Evolutionary conservation across 2,329 filamentous ascomycete genomes (phyloP), one percentile per base, ranked within the genome.

Genomic region (Simplicillium sp.): DNA sequence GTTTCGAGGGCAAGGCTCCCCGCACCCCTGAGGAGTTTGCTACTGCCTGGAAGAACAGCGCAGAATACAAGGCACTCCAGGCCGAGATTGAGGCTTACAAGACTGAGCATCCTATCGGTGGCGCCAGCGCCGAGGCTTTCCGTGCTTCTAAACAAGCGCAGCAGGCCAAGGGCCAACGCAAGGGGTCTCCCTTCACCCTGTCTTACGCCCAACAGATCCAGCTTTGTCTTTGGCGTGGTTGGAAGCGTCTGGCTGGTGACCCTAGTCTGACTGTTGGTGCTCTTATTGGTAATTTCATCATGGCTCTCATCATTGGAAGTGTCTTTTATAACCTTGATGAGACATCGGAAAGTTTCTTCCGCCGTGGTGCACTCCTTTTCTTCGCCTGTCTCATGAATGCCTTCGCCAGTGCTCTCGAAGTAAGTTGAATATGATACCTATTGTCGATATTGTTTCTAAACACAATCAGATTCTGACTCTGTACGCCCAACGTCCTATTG

Each of bases 321-420:
- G 81, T 94, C 49, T 94, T 92, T 63, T 94, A 76, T 68, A 83
- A 94, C 57, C 63, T 94, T 31, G 58, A 73, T 20, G 54, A 69
- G 1, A 70, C 67, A n/a, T 83, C 85, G 0, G 54, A 60, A 14
- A 87, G 81, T 53, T 94, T 94, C 68, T 94, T 81, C 66, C 74
- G 77, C 52, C 79, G 87, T 46, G 85, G 84, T 48, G 81, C 84
- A 35, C 70, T 94, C 17, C 68, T 95, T 39, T 95, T 94, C 75
- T 92, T 94, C 56, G 85, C 86, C 50, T 80, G 88, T 54, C 68
- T 95, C 45, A 80, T 92, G 67, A 94, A 92, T 59, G 87, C 86
- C 36, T 92, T 94, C 54, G 73, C 81, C 46, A 84, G 79, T 56
- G 83, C 84, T 42, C 73, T 92, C 32, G 87, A 92, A 60, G 74